Percentiles rank a stretch among this genome's conserved stretches.
phyloP scores from a whole-genome alignment of 257 asterid genomes.

The Solanum gandarillasii region DNA sequence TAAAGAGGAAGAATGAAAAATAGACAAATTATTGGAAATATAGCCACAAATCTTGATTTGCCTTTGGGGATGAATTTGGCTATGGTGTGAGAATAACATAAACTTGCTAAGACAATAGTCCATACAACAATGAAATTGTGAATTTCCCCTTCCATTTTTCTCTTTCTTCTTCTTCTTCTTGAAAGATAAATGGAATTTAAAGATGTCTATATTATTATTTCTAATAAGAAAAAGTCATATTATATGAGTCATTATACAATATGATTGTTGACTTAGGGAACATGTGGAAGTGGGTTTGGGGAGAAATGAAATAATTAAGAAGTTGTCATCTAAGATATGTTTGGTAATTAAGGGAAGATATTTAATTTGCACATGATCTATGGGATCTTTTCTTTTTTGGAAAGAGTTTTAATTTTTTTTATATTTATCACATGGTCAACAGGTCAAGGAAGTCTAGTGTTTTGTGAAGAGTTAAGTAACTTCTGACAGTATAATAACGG shows the following conservation, averaged over 20 bases:
- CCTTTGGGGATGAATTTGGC: conserved; percentile 19
- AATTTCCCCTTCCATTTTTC: conserved; percentile 41
- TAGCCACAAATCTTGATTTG: conserved; percentile 10
- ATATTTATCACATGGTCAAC: not conserved
- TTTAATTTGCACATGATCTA: not conserved
- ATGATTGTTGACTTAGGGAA: not conserved
- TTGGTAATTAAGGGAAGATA: not conserved
- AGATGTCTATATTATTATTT: not conserved
- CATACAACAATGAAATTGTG: conserved; percentile 32
- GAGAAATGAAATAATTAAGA: not conserved
- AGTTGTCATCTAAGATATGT: not conserved
- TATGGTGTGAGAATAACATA: conserved; percentile 30
- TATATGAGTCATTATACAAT: not conserved
- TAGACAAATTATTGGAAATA: conserved; percentile 29
- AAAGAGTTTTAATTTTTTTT: not conserved
- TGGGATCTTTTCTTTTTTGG: not conserved
- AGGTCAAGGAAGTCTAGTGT: not conserved
- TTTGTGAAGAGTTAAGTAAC: not conserved
- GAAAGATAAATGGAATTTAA: not conserved
- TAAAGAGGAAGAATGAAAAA: conserved; percentile 38
- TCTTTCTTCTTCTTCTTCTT: not conserved
- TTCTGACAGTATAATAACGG: not conserved
- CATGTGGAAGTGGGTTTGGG: not conserved
- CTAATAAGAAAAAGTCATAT: not conserved
- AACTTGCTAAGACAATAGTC: conserved; percentile 19